Evolutionary conservation across 164 flowering plant genomes (phyloP).

Genomic region (Liquidambar formosana): DNA sequence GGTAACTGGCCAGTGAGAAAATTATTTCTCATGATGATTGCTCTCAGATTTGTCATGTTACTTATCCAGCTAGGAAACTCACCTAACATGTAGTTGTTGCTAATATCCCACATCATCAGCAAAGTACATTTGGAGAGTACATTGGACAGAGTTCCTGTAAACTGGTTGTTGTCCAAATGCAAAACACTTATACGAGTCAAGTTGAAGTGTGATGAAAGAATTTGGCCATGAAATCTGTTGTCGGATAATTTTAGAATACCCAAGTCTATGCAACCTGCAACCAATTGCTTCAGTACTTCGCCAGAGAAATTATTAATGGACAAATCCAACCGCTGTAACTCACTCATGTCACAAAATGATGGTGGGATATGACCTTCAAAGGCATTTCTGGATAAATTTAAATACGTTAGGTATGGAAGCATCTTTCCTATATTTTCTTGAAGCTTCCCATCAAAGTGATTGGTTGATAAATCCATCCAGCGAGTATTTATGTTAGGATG

Average conservation of each 20-base stretch:
- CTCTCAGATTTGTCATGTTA: neutral
- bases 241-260: no score
- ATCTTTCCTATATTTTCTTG: neutral
- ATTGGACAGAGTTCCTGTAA: neutral
- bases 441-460: no score
- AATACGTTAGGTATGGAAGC: neutral
- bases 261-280: neutral
- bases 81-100: neutral
- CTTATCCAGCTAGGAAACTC: neutral
- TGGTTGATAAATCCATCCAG: neutral
- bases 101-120: neutral
- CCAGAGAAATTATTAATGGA: neutral
- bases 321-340: neutral
- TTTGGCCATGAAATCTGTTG: neutral
- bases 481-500: neutral
- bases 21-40: neutral
- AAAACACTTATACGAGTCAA: neutral
- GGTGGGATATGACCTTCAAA: neutral
- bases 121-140: neutral
- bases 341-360: neutral
- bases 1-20: neutral
- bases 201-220: neutral
- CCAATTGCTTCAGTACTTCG: neutral
- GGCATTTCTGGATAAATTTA: neutral
- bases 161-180: neutral